These are phyloP conservation scores for Colletotrichum falcatum DNA, from an alignment of 2,329 filamentous ascomycete species.

Conservation along the genomic window DNA sequence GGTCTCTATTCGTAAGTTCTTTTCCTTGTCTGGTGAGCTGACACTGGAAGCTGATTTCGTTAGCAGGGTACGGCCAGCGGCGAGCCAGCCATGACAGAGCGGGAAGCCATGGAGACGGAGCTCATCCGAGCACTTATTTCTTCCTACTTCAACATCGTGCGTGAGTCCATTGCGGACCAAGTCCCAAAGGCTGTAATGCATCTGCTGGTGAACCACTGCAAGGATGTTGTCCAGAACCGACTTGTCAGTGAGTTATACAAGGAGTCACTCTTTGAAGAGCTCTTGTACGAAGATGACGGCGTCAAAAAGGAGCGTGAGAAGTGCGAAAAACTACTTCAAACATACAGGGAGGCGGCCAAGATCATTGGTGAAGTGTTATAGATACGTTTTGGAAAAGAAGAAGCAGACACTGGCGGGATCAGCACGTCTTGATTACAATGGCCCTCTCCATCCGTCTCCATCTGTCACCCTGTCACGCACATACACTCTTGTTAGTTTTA, in stretches of 20 bases:
- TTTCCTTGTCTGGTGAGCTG: not conserved
- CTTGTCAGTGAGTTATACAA: conserved; percentile 96
- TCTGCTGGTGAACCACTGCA: conserved; percentile 96
- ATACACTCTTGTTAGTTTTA: conserved; percentile 24
- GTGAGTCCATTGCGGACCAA: conserved; percentile 98
- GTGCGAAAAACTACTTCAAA: conserved; percentile 94
- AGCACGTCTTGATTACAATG: conserved; percentile 23
- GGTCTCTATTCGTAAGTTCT: conserved; percentile 70
- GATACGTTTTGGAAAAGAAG: conserved; percentile 41
- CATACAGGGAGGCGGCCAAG: conserved; percentile 97
- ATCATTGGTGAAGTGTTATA: conserved; percentile 97
- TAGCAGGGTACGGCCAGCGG: conserved; percentile 65
- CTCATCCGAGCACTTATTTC: conserved; percentile 96
- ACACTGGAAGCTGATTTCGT: conserved; percentile 43
- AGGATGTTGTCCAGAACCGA: conserved; percentile 97
- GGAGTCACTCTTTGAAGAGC: conserved; percentile 88
- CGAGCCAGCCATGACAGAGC: conserved; percentile 91
- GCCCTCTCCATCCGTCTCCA: not conserved
- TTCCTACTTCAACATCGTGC: conserved; percentile 99
- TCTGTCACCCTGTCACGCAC: conserved; percentile 6
- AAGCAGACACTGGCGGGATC: conserved; percentile 18
- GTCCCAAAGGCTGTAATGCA: conserved; percentile 99
- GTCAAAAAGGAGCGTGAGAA: conserved; percentile 99
- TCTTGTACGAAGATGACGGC: conserved; percentile 96
- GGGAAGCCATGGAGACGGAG: conserved; percentile 97